Evolutionary conservation across 768 basidiomycete genomes (phyloP).

Genomic region (Pisolithus sp.): DNA sequence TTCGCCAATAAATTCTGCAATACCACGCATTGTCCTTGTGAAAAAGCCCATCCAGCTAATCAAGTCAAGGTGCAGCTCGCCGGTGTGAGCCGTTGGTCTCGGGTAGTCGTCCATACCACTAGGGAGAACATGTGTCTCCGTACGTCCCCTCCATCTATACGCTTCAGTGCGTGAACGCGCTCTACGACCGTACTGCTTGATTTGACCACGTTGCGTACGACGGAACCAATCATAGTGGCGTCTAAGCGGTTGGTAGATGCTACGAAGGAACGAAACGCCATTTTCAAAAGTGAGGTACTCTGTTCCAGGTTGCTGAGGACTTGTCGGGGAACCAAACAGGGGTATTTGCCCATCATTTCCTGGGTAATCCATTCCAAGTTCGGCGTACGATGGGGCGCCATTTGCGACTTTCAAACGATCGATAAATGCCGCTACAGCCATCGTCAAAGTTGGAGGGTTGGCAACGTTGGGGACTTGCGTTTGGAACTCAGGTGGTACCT

Average conservation of each 20-base stretch:
- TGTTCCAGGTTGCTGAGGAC: conserved; percentile 30
- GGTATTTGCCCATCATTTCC: conserved; percentile 45
- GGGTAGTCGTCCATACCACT: conserved; percentile 98
- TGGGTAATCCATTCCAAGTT: conserved; percentile 57
- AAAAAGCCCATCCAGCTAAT: conserved; percentile 98
- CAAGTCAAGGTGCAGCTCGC: conserved; percentile 89
- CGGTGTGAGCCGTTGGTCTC: conserved; percentile 79
- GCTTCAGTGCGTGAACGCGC: conserved; percentile 85
- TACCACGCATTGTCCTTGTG: conserved; percentile 85
- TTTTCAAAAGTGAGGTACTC: conserved; percentile 53
- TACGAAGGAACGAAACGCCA: conserved; percentile 62
- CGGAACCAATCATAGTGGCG: conserved; percentile 97
- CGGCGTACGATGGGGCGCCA: conserved; percentile 45
- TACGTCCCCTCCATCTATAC: conserved; percentile 92
- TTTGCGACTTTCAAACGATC: conserved; percentile 50
- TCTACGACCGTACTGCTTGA: conserved; percentile 81
- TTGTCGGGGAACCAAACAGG: conserved; percentile 25
- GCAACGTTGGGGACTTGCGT: conserved; percentile 92
- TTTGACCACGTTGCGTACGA: conserved; percentile 87
- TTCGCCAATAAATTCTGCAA: conserved; percentile 83
- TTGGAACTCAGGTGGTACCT: conserved; percentile 88
- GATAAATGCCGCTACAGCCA: conserved; percentile 91
- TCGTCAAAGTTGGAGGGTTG: conserved; percentile 90
- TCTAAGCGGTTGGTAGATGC: conserved; percentile 78
- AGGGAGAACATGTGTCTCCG: conserved; percentile 80